Conservation (phyloP, 345 rosid genomes). For the Isatis tinctoria region DNA sequence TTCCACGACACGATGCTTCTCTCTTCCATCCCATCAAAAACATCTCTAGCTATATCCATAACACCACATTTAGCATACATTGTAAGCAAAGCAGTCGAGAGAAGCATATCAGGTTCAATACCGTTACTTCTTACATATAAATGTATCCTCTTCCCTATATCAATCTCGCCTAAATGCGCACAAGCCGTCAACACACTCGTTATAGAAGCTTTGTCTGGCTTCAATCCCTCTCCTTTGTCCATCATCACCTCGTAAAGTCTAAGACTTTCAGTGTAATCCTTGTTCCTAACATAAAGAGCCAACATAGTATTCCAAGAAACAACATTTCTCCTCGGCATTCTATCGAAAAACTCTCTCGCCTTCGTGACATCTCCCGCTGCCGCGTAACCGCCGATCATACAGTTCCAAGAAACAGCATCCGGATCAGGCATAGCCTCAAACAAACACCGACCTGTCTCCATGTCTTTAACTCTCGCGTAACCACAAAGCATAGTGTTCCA, state of each 20-base stretch:
- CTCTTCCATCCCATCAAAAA: constrained; percentile 41
- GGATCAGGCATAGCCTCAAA: constrained; percentile 45
- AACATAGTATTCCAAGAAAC: constrained; percentile 60
- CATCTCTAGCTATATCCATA: constrained; percentile 39
- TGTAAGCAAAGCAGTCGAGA: constrained; percentile 59
- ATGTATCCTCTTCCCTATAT: constrained; percentile 48
- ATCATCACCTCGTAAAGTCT: constrained; percentile 55
- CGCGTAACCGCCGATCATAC: constrained; percentile 55
- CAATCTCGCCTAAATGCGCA: constrained; percentile 44
- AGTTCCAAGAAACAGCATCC: constrained; percentile 58
- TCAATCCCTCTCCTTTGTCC: constrained; percentile 36
- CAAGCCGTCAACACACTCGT: constrained; percentile 59
- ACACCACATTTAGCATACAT: constrained; percentile 44
- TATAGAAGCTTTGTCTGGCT: constrained; percentile 53
- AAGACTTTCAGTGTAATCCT: constrained; percentile 45
- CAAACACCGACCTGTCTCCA: constrained; percentile 42
- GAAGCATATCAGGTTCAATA: constrained; percentile 43
- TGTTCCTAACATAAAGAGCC: constrained; percentile 50
- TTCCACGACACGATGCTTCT: constrained; percentile 50
- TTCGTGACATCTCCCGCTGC: constrained; percentile 33
- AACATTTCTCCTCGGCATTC: constrained; percentile 48
- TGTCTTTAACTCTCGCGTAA: constrained; percentile 34
- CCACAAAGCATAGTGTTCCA: constrained; percentile 70
- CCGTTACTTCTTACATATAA: constrained; percentile 35
- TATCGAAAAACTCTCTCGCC: constrained; percentile 41